phyloP scores from a whole-genome alignment of 257 asterid genomes.

The Henckelia pumila region DNA sequence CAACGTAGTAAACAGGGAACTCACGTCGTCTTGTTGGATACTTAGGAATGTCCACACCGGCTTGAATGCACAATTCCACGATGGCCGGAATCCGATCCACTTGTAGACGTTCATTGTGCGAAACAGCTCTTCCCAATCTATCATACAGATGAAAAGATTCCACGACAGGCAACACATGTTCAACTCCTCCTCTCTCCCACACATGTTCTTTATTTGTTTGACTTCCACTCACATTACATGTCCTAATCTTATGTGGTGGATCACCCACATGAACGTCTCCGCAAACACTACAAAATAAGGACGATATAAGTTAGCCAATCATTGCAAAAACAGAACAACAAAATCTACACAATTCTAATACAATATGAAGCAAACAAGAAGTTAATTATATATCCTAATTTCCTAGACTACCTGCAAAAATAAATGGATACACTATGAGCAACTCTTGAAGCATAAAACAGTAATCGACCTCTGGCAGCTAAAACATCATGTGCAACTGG shows the following conservation, averaged over 20 bases:
- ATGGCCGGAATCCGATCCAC: conserved; percentile 73
- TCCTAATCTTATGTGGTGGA: conserved; percentile 62
- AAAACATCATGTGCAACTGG: conserved; percentile 70
- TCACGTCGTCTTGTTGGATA: conserved; percentile 62
- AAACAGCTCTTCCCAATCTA: conserved; percentile 65
- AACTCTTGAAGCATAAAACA: conserved; percentile 47
- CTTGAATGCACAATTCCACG: conserved; percentile 75
- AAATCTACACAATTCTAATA: background rate
- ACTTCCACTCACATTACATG: conserved; percentile 56
- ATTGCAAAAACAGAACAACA: too few relatives aligned
- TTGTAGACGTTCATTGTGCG: conserved; percentile 62
- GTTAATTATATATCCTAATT: background rate
- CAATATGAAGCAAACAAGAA: background rate
- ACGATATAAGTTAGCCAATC: conserved; percentile 7
- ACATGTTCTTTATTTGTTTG: conserved; percentile 47
- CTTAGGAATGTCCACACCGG: conserved; percentile 62
- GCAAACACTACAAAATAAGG: conserved; percentile 43
- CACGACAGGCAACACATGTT: conserved; percentile 48
- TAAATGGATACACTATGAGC: conserved; percentile 37
- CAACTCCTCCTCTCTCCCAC: conserved; percentile 60
- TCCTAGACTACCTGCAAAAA: conserved; percentile 48
- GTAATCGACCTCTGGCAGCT: conserved; percentile 42
- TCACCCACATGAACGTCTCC: conserved; percentile 69
- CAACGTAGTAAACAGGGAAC: conserved; percentile 56
- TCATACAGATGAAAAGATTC: conserved; percentile 75